Evolutionary conservation across 2,329 filamentous ascomycete species (phyloP), one percentile per base, ranked within the genome.

Genomic region (Apiospora arundinis): DNA sequence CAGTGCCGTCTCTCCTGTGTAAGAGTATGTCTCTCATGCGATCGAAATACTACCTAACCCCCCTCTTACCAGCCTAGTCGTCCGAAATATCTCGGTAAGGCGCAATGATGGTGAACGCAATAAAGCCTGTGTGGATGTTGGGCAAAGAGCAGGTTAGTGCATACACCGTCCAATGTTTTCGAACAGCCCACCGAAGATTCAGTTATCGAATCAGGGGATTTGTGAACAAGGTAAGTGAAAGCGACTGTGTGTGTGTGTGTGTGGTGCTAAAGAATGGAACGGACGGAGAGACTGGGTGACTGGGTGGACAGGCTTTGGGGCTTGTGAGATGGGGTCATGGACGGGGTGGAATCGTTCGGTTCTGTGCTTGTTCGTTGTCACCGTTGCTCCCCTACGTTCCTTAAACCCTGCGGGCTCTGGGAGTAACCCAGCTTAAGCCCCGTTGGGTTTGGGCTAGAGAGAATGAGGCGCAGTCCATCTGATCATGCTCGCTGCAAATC

Each of bases 401-500:
- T 63, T n/a, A 11, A 40, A 63, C 56, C 56, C 32, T 63, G 32
- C 56, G 4, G 56, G 28, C 56, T n/a, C 56, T 63, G 32, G 56
- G 56, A 63, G 56, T 37, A 63, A 63, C 56, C 56, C 32, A 63
- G 56, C 56, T 63, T 63, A 63, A 63, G 56, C 56, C 56, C 56
- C 32, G 56, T 63, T 63, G 56, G 56, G 56, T 40, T 63, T 63
- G 32, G 56, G 56, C 56, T 40, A 40, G 56, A 32, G 56, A 63
- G 32, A 21, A 40, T 63, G 56, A 40, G 56, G 56, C 56, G 56
- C 56, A 63, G 56, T 40, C 56, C 56, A 63, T 63, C 56, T 63
- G 56, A 63, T 63, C 56, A 63, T 63, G 56, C 32, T 40, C 49
- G 9, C 52, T 60, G 52, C n/a, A 37, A 28, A 37, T 28, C 52